phyloP scores from a whole-genome alignment of 768 basidiomycete species.

The Mycena epipterygia region DNA sequence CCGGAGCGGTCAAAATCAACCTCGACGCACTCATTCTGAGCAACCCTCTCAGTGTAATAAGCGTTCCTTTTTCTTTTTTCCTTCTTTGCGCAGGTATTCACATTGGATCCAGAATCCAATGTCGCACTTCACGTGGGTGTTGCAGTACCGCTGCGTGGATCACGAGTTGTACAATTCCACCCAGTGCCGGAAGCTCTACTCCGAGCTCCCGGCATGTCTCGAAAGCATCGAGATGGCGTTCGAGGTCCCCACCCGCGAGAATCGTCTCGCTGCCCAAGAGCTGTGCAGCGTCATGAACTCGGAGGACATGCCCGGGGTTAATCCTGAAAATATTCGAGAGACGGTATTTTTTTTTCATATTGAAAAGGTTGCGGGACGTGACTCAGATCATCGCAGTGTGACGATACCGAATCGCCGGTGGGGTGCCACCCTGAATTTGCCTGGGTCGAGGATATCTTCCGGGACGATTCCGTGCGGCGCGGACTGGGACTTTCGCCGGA shows the following conservation, averaged over 20 bases:
- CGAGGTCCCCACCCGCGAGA: slow-evolving; percentile 14
- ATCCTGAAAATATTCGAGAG: slow-evolving; percentile 30
- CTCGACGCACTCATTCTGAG: slow-evolving; percentile 47
- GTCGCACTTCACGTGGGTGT: slow-evolving; percentile 45
- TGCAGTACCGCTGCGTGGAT: slow-evolving; percentile 45
- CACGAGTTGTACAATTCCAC: slow-evolving; percentile 44
- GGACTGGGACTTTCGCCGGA: slow-evolving; percentile 32
- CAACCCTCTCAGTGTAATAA: slow-evolving; percentile 43
- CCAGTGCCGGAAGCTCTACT: slow-evolving; percentile 39
- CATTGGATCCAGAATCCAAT: slow-evolving; percentile 37
- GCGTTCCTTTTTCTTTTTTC: neutral
- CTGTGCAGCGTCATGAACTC: slow-evolving; percentile 16
- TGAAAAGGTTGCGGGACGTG: neutral
- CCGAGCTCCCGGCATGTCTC: slow-evolving; percentile 42
- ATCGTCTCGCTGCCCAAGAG: slow-evolving; percentile 21
- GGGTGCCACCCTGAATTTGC: slow-evolving; percentile 28
- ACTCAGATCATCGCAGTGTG: neutral
- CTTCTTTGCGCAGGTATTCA: neutral
- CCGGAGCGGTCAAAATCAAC: slow-evolving; percentile 41
- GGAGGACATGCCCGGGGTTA: slow-evolving; percentile 19
- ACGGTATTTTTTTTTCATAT: slow-evolving; percentile 1
- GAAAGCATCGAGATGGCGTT: slow-evolving; percentile 35
- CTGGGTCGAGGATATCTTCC: slow-evolving; percentile 40
- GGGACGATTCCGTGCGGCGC: slow-evolving; percentile 15
- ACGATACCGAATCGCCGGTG: neutral